Evolutionary conservation across 2,329 filamentous ascomycete genomes (phyloP).

Genomic region (Ceratocystis cubensis): DNA sequence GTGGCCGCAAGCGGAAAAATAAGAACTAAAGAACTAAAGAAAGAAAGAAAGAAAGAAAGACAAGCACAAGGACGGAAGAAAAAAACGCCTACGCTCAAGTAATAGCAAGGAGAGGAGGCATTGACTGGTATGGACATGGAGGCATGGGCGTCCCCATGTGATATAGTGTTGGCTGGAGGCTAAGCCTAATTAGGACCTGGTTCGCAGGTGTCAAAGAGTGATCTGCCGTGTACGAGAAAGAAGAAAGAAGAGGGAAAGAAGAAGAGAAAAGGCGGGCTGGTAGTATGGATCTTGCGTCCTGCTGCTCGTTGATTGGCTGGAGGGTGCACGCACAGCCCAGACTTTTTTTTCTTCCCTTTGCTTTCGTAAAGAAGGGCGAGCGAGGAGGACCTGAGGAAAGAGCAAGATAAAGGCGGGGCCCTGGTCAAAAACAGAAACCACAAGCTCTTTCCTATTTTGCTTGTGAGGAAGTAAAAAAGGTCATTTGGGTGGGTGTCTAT

Average conservation of each 20-base stretch:
- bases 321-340: neutral
- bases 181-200: neutral
- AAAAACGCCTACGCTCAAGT: neutral
- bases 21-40: neutral
- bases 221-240: conserved; percentile 8
- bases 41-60: neutral
- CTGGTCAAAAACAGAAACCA: neutral
- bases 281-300: neutral
- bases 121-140: no score
- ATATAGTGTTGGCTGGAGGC: neutral
- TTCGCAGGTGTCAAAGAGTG: neutral
- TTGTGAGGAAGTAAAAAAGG: neutral
- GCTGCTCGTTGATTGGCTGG: neutral
- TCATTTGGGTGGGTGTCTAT: neutral
- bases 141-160: neutral
- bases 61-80: neutral
- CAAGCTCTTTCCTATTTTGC: neutral
- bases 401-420: conserved; percentile 1
- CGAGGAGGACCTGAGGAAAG: neutral
- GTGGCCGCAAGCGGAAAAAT: neutral
- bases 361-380: neutral
- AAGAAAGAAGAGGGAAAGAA: neutral
- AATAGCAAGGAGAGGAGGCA: no score
- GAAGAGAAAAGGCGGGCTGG: conserved; percentile 6
- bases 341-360: neutral